Evolutionary conservation across 164 flowering plant genomes (phyloP), one percentile per base, ranked within the genome.

Genomic region (Stephania japonica): DNA sequence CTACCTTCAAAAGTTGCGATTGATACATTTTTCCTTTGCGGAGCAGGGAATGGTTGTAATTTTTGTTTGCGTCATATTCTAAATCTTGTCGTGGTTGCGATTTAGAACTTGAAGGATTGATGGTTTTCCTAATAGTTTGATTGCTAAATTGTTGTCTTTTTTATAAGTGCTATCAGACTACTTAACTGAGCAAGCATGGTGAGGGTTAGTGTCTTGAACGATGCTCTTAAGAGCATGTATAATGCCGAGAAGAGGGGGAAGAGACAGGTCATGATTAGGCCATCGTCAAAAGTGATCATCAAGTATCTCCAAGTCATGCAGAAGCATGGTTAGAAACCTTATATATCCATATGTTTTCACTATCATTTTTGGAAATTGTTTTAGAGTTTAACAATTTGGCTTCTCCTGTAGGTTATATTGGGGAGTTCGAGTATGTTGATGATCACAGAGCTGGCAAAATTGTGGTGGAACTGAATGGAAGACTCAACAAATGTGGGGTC

Each of bases 401-500:
- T 71, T 62, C 12, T 12, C 18, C 42, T 70, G 12, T 59, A 88
- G 92, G 92, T 69, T 88, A 87, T 64, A 87, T 88, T 78, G 90
- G 91, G 5, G 91, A 88, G 79, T 88, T 88, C 65, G 91, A 88
- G 80, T 83, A 81, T 74, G 88, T 88, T 43, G 90, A 88, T 78
- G 92, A 88, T 25, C 90, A 88, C 74, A 85, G 92, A 75, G 72
- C 92, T 53, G 89, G 89, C 1, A 86, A 88, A 71, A 85, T 88
- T 78, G 92, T 87, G 69, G 92, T 88, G 13, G 92, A 88, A 71
- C 80, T 87, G 67, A 88, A 88, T 70, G 92, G 91, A 56, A 84
- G 92, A 73, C 77, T 88, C 75, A 88, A 88, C 85, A 88, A 88
- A 75, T 88, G 90, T 81, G 92, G 92, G n/a, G 89, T 88, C 56